Evolutionary conservation across 257 asterid species (phyloP).

Genomic region (Anisodus tanguticus): DNA sequence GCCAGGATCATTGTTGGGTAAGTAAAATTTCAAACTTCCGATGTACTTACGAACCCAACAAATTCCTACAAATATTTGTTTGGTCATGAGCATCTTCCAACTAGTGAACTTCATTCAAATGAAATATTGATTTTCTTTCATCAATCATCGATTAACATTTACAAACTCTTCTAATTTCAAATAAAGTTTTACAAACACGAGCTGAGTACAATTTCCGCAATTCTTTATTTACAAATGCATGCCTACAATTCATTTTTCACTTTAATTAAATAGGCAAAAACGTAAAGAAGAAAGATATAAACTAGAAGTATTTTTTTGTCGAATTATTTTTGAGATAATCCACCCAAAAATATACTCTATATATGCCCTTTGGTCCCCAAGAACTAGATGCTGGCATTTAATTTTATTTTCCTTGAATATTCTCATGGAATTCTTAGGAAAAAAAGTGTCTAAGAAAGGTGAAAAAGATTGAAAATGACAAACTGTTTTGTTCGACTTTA

Average conservation of each 20-base stretch:
- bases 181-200: neutral
- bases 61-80: neutral
- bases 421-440: neutral
- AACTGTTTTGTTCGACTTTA: slow-evolving; percentile 9
- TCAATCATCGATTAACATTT: neutral
- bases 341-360: neutral
- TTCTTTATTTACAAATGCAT: no score
- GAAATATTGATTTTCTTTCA: neutral
- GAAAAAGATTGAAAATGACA: slow-evolving; percentile 20
- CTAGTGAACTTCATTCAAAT: neutral
- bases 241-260: neutral
- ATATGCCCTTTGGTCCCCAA: neutral
- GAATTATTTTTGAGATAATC: neutral
- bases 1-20: no score
- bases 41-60: no score
- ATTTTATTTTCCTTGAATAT: slow-evolving; percentile 25
- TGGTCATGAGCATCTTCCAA: neutral
- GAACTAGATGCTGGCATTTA: neutral
- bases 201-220: no score
- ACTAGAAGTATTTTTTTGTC: neutral
- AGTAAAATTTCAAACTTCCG: no score
- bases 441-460: neutral
- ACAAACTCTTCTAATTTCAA: neutral
- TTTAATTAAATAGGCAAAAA: neutral
- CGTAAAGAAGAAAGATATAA: neutral